Conservation (phyloP, 2,329 filamentous ascomycete genomes). For the Xylariaceae sp. region DNA sequence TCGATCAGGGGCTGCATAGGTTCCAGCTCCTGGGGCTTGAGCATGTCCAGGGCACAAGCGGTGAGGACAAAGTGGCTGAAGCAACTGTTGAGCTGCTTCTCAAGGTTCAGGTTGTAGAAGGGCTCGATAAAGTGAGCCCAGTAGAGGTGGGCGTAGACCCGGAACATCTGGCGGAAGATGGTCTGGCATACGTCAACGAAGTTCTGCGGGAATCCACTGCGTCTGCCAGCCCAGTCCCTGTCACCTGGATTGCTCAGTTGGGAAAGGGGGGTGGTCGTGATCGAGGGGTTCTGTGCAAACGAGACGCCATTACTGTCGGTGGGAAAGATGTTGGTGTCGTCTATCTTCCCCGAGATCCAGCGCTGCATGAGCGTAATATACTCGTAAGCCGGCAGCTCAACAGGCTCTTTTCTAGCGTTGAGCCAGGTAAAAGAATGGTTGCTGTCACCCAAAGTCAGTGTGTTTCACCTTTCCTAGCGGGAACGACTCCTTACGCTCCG, state of each 20-base stretch:
- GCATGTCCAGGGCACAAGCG: conserved; percentile 72
- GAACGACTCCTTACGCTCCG: conserved; percentile 82
- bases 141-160: conserved; percentile 95
- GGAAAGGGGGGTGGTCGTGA: conserved; percentile 52
- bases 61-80: conserved; percentile 81
- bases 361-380: conserved; percentile 95
- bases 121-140: conserved; percentile 88
- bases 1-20: conserved; percentile 93
- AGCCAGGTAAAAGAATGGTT: conserved; percentile 97
- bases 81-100: conserved; percentile 78
- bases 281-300: conserved; percentile 53
- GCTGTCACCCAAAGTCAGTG: too few relatives aligned
- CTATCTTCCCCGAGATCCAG: conserved; percentile 95
- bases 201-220: conserved; percentile 83
- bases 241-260: conserved; percentile 55
- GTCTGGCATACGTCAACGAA: conserved; percentile 87
- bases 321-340: conserved; percentile 83
- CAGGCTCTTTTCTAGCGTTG: conserved; percentile 76
- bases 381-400: conserved; percentile 84
- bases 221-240: conserved; percentile 77
- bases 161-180: conserved; percentile 97
- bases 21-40: conserved; percentile 84
- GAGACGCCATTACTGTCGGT: conserved; percentile 70
- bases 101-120: conserved; percentile 74
- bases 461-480: too few relatives aligned